Conservation (phyloP, 371 early-diverging fungal genomes). For the Dichotomocladium elegans region DNA sequence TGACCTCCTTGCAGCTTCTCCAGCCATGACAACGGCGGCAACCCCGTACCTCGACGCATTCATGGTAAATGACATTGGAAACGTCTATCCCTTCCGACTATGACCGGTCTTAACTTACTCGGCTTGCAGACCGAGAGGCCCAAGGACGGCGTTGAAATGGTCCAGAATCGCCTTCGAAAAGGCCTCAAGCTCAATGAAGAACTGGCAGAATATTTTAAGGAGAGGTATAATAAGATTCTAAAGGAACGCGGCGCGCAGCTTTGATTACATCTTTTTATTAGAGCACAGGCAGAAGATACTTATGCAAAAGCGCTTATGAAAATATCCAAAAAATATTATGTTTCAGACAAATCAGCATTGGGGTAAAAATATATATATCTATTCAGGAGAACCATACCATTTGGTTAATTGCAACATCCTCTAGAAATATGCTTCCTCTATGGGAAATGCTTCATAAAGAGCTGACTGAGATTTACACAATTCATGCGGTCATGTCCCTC, state of each 20-base stretch:
- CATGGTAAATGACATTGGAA: not conserved
- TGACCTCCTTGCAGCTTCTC: no score
- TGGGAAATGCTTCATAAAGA: conserved; percentile 49
- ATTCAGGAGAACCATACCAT: not conserved
- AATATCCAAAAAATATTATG: conserved; percentile 45
- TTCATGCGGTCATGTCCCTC: conserved; percentile 40
- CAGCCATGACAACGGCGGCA: not conserved
- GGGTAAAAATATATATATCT: conserved; percentile 42
- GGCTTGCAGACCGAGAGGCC: conserved; percentile 22
- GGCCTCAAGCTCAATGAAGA: conserved; percentile 51
- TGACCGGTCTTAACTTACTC: not conserved
- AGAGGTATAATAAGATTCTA: conserved; percentile 34
- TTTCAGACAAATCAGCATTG: conserved; percentile 41
- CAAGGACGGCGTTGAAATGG: conserved; percentile 45
- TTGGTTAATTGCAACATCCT: not conserved
- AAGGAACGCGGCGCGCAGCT: not conserved
- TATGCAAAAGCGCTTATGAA: conserved; percentile 50
- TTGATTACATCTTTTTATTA: conserved; percentile 2
- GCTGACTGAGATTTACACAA: conserved; percentile 33
- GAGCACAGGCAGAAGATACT: conserved; percentile 48
- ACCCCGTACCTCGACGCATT: conserved; percentile 7
- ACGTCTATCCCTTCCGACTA: not conserved
- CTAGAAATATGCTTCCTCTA: conserved; percentile 14
- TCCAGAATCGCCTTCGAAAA: conserved; percentile 45
- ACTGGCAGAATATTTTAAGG: conserved; percentile 56